Evolutionary conservation across 2,329 filamentous ascomycete species (phyloP).

Genomic region (Aspergillus sp.): DNA sequence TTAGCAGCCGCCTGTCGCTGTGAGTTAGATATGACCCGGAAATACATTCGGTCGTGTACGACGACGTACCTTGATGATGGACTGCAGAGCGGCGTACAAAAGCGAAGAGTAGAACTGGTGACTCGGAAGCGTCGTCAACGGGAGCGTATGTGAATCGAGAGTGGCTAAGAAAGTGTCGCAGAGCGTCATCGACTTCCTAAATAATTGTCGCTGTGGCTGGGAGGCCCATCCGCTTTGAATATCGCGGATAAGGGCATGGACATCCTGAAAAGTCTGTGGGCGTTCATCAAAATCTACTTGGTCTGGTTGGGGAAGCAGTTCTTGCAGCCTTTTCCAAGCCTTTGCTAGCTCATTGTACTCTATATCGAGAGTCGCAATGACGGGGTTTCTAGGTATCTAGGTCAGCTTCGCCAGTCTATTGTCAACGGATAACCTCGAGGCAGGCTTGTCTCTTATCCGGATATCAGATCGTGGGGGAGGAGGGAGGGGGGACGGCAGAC

Average conservation of each 20-base stretch:
- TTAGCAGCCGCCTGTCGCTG: constrained; percentile 37
- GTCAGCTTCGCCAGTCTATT: not conserved
- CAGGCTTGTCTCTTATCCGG: not conserved
- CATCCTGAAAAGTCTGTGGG: constrained; percentile 35
- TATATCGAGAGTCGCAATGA: constrained; percentile 41
- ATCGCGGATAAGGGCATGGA: constrained; percentile 31
- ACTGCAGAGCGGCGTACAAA: constrained; percentile 42
- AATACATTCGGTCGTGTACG: not conserved
- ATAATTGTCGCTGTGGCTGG: constrained; percentile 31
- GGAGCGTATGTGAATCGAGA: constrained; percentile 32
- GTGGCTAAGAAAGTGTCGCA: constrained; percentile 36
- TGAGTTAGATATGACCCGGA: constrained; percentile 7
- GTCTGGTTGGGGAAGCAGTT: constrained; percentile 33
- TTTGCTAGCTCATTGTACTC: constrained; percentile 44
- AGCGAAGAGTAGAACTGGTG: constrained; percentile 35
- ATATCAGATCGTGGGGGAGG: not conserved
- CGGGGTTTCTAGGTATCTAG: constrained; percentile 28
- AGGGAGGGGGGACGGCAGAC: constrained; percentile 15
- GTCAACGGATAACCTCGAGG: not conserved
- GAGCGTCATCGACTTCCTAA: constrained; percentile 31
- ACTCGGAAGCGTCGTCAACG: constrained; percentile 35
- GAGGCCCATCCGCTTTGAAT: constrained; percentile 36
- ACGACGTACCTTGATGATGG: constrained; percentile 39
- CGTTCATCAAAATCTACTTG: constrained; percentile 35
- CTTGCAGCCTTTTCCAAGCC: constrained; percentile 42